Evolutionary conservation across 148 eudicot species (phyloP), one percentile per base, ranked within the genome.

Genomic region (Silene uniflora): DNA sequence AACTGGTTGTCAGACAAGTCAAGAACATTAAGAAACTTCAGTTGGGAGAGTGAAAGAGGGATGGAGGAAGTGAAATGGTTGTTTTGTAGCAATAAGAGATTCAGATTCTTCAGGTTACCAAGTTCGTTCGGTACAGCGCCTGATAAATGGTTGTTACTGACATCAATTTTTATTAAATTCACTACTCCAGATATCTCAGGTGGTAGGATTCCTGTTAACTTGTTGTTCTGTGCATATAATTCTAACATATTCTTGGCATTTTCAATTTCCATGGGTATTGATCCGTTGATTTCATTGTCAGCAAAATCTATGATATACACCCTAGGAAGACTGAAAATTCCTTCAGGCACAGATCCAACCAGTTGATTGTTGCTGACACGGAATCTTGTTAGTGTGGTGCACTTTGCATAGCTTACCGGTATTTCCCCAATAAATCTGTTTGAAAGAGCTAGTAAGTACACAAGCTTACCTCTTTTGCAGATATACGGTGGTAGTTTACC

Each of bases 121-220:
- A 93, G 84, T 81, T 83, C 83, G 17, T 79, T 46, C 22, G 97
- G 98, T 77, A 93, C 80, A 60, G 97, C 87, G 58, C 98, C 97
- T 24, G 86, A 84, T 10, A 93, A 61, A 32, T 71, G 80, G 79
- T 93, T 93, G 75, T 87, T 78, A 79, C 93, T 93, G 16, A 93
- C 81, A 83, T 93, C 96, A 71, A 93, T 78, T 76, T 91, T 91
- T 29, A 91, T 96, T 52, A 93, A 73, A 77, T 82, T 88, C 68
- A 56, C 39, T 27, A 88, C 88, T 72, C 14, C 76, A 25, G 88
- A 87, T 56, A 93, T 91, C 81, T 89, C 90, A 39, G 76, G 71
- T 63, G 98, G 93, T 14, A 93, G 74, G 64, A 52, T 65, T 47
- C 93, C 97, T 22, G 97, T 87, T 25, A 93, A 64, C 74, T 76